Percentiles rank a stretch among this genome's conserved stretches.
phyloP scores from a whole-genome alignment of 257 asterid genomes.

The Nicotiana benthamiana region DNA sequence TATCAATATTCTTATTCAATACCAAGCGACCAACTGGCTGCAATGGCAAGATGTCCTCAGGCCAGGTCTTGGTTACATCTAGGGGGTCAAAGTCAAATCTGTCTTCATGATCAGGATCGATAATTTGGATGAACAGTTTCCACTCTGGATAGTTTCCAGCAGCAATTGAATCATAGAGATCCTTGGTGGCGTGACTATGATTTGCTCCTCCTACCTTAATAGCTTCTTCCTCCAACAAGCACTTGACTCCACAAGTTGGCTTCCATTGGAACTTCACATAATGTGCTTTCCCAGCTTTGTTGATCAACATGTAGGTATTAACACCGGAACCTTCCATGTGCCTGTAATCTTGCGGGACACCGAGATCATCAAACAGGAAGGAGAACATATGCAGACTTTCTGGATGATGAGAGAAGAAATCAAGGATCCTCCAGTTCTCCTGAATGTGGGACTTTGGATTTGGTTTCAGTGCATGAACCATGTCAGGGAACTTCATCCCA shows the following conservation, averaged over 20 bases:
- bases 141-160: conserved; percentile 94
- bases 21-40: conserved; percentile 98
- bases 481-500: conserved; percentile 90
- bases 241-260: conserved; percentile 95
- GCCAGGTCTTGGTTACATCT: conserved; percentile 94
- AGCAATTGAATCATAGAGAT: conserved; percentile 81
- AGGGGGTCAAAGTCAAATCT: conserved; percentile 92
- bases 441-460: conserved; percentile 95
- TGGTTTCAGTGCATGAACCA: conserved; percentile 85
- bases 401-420: conserved; percentile 91
- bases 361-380: conserved; percentile 81
- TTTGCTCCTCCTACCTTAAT: conserved; percentile 77
- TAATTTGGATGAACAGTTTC: conserved; percentile 85
- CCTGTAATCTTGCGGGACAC: conserved; percentile 89
- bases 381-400: conserved; percentile 81
- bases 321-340: conserved; percentile 98
- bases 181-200: conserved; percentile 96
- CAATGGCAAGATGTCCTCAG: conserved; percentile 84
- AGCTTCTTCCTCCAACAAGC: conserved; percentile 74
- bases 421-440: conserved; percentile 89
- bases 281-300: conserved; percentile 77
- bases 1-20: conserved; percentile 81
- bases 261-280: conserved; percentile 97
- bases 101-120: conserved; percentile 85
- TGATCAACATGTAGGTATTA: conserved; percentile 74